phyloP scores from a whole-genome alignment of 371 early-diverging fungal species.

The Mortierella sp. region DNA sequence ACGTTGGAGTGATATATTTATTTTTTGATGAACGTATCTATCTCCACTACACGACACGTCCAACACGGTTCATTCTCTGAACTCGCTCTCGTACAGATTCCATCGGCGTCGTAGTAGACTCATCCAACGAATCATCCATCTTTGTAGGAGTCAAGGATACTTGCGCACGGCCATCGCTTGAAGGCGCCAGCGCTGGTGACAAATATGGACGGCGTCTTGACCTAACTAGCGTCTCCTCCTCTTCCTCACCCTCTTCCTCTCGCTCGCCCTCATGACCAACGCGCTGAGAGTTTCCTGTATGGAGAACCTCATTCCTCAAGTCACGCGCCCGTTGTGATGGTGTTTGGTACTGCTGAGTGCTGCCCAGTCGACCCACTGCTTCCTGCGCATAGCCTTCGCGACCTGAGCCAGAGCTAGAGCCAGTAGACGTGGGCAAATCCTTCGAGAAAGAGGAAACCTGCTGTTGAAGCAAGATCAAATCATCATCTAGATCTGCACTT shows the following conservation, averaged over 20 bases:
- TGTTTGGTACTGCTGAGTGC: slow-evolving; percentile 14
- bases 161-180: neutral
- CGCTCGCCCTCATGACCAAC: slow-evolving; percentile 5
- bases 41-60: slow-evolving; percentile 28
- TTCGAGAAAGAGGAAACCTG: neutral
- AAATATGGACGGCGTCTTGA: slow-evolving; percentile 14
- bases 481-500: slow-evolving; percentile 29
- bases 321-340: slow-evolving; percentile 38
- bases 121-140: neutral
- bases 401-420: neutral
- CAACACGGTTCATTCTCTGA: slow-evolving; percentile 47
- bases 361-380: neutral
- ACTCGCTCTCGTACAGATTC: slow-evolving; percentile 52
- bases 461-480: slow-evolving; percentile 14
- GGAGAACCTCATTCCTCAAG: neutral
- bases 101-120: slow-evolving; percentile 2
- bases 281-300: no score
- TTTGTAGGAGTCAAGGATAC: no score
- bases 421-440: no score
- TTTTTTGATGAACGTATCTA: neutral
- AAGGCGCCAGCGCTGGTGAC: neutral
- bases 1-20: no score
- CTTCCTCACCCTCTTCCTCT: slow-evolving; percentile 41
- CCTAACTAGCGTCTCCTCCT: slow-evolving; percentile 45
- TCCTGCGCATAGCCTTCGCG: neutral